A percentile compares a stretch with the other conserved stretches of the same genome.
Conservation (phyloP, 2,329 filamentous ascomycete species). For the Samsoniella hepiali region DNA sequence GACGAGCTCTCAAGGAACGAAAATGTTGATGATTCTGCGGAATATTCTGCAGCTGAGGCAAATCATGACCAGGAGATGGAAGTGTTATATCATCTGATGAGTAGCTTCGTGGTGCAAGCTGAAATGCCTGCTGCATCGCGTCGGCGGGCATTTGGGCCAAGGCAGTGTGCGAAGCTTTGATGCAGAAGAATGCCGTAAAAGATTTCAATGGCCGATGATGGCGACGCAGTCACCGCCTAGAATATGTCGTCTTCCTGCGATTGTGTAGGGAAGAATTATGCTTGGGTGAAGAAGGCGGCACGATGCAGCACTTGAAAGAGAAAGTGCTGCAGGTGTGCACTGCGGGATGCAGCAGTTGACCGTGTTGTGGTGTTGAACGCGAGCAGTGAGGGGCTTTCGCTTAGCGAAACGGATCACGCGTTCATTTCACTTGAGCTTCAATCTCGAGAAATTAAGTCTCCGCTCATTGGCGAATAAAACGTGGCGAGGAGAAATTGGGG, state of each 20-base stretch:
- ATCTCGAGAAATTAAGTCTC: neutral
- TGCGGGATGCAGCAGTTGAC: neutral
- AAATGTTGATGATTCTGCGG: slow-evolving; percentile 1
- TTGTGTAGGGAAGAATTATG: neutral
- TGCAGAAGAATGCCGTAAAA: neutral
- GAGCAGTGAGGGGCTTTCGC: neutral
- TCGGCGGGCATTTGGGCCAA: neutral
- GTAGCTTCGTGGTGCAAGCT: neutral
- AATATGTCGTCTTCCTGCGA: neutral
- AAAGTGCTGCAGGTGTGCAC: neutral
- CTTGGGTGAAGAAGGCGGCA: neutral
- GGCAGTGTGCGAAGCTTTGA: neutral
- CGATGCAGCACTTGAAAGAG: slow-evolving; percentile 4
- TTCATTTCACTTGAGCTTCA: slow-evolving; percentile 12
- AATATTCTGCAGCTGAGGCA: neutral
- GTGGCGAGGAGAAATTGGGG: neutral
- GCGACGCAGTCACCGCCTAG: neutral
- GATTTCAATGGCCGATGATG: neutral
- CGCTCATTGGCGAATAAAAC: neutral
- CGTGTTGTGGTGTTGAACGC: neutral
- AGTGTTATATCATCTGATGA: slow-evolving; percentile 3
- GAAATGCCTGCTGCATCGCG: neutral
- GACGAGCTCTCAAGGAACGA: slow-evolving; percentile 23
- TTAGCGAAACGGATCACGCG: neutral
- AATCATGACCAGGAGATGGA: neutral